These are phyloP conservation scores for Cyclotella kingstonii DNA, from an alignment of 108 stramenopile species.

Conservation along the genomic window DNA sequence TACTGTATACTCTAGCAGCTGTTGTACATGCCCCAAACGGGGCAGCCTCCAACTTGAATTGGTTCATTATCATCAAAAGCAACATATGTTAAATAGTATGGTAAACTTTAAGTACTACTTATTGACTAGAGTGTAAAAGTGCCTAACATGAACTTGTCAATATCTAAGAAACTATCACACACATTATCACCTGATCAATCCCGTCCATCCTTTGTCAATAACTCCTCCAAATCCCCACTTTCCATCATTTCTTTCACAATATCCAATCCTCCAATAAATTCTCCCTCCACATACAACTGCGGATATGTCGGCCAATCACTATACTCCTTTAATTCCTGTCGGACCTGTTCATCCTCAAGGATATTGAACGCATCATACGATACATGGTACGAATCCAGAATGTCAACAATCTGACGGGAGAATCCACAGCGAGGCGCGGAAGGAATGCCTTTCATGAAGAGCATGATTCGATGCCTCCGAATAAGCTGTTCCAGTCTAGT, in stretches of 20 bases:
- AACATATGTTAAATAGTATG: no score
- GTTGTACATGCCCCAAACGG: no score
- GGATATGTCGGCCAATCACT: constrained; percentile 97
- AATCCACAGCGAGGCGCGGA: constrained; percentile 91
- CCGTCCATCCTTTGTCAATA: constrained; percentile 40
- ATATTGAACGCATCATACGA: constrained; percentile 87
- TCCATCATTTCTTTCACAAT: constrained; percentile 93
- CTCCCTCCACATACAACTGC: constrained; percentile 94
- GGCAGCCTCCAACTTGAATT: no score
- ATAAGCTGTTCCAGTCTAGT: constrained; percentile 63
- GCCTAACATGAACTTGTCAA: no score
- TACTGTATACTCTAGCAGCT: no score
- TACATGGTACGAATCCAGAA: constrained; percentile 67
- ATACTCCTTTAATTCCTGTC: constrained; percentile 87
- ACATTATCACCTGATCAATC: constrained; percentile 9
- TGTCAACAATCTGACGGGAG: constrained; percentile 80
- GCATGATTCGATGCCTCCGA: constrained; percentile 68
- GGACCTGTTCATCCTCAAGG: constrained; percentile 86
- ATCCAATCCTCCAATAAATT: constrained; percentile 96
- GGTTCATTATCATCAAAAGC: no score
- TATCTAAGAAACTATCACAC: no score
- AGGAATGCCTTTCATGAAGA: constrained; percentile 98
- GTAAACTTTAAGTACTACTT: no score
- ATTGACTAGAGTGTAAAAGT: no score
- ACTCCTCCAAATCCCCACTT: constrained; percentile 66